Evolutionary conservation across 2,329 filamentous ascomycete genomes (phyloP), one percentile per base, ranked within the genome.

Genomic region (Ophiosphaerella herpotricha): DNA sequence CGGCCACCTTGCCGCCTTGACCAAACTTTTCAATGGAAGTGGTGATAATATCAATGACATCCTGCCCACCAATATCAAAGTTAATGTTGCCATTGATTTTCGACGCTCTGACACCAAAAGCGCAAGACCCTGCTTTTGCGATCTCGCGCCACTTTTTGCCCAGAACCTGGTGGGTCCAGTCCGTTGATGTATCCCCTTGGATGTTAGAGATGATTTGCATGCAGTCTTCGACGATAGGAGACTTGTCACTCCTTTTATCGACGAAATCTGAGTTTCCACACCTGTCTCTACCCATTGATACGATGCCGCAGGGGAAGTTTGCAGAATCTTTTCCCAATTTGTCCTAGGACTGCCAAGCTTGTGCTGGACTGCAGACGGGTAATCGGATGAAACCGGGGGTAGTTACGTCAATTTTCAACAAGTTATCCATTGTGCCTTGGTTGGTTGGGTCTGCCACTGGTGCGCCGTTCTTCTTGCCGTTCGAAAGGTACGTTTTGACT

Each of bases 171-270:
- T 33, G 33, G 8, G 24, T 29, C 24, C 29, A 50, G 21, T 45
- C 35, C 9, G 41, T 43, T 21, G 18, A 23, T 11, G n/a, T 16
- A 34, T 50, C 41, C 16, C 32, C 40, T 29, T 50, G 13, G 42
- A 50, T 45, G 41, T 45, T 50, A 24, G 18, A 26, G 47, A 50
- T 50, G 29, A 50, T 45, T 37, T 50, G 47, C 14, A 14, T 24
- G 35, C 47, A 46, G 46, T 44, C 46, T 9, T 49, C 46, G 16
- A 49, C 46, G 34, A 16, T 39, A 18, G 46, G 40, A 16, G 46
- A 49, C 35, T 40, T 41, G 34, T 36, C 35, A 35, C 39, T 49
- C 14, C 16, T 38, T 34, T 44, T 34, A 35, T 49, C 32, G 11
- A 39, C 46, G 8, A 49, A 49, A 12, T 21, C 13, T 7, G 40